A percentile compares a stretch with the other conserved stretches of the same genome.
These are phyloP conservation scores for Sporothrix schenckii DNA, from an alignment of 2,329 filamentous ascomycete genomes.

Conservation along the genomic window DNA sequence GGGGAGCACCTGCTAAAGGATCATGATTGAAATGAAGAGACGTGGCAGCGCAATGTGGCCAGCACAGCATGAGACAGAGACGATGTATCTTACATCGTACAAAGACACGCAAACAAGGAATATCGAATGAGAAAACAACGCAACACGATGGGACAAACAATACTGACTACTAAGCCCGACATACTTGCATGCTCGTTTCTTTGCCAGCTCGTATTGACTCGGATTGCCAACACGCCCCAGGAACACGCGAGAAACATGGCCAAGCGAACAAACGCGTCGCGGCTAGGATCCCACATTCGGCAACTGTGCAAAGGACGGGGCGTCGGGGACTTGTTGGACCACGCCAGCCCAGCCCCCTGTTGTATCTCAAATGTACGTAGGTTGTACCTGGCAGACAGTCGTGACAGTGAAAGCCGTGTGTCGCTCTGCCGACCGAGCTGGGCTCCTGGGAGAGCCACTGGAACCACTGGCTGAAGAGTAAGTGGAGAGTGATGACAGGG, in stretches of 20 bases:
- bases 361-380: not conserved
- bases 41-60: conserved; percentile 24
- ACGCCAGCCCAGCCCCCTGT: not conserved
- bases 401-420: too few relatives aligned
- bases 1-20: not conserved
- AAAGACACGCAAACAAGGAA: not conserved
- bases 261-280: not conserved
- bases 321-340: not conserved
- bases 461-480: too few relatives aligned
- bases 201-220: conserved; percentile 4
- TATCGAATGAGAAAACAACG: not conserved
- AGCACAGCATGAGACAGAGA: conserved; percentile 26
- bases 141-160: not conserved
- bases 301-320: not conserved
- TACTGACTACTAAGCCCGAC: too few relatives aligned
- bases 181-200: not conserved
- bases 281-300: conserved; percentile 14
- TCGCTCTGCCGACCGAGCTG: too few relatives aligned
- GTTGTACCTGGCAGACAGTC: too few relatives aligned
- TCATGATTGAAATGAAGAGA: not conserved
- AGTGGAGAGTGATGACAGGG: too few relatives aligned
- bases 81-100: not conserved
- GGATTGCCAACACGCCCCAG: conserved; percentile 16
- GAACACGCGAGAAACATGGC: conserved; percentile 24
- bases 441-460: too few relatives aligned